Percentiles rank a stretch among this genome's conserved stretches.
Conservation (phyloP, 768 basidiomycete genomes). For the Ramaria rubella region DNA sequence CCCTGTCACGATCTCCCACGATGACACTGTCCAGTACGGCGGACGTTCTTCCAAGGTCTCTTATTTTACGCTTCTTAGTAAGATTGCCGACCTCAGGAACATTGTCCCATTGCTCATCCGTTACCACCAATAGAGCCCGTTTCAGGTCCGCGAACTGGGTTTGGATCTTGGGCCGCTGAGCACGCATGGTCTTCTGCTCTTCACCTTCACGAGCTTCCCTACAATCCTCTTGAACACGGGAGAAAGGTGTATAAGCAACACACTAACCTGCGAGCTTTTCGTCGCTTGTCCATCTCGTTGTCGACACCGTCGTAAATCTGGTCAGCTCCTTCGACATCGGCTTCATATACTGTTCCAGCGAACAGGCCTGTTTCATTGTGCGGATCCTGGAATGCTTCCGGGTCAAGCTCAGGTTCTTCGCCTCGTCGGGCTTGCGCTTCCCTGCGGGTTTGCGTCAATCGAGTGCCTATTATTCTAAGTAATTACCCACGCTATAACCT, state of each 20-base stretch:
- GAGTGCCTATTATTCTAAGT: neutral
- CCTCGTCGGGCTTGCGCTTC: slow-evolving; percentile 83
- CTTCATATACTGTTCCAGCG: slow-evolving; percentile 92
- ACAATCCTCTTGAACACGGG: slow-evolving; percentile 15
- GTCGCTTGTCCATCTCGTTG: slow-evolving; percentile 79
- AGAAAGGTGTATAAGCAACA: slow-evolving; percentile 23
- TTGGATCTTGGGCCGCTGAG: slow-evolving; percentile 90
- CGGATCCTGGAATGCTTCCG: slow-evolving; percentile 92
- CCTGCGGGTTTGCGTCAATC: slow-evolving; percentile 34
- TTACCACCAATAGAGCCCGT: slow-evolving; percentile 76
- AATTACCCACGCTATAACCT: slow-evolving; percentile 70
- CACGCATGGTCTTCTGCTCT: slow-evolving; percentile 69
- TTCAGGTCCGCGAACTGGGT: slow-evolving; percentile 95
- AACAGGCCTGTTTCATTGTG: slow-evolving; percentile 97
- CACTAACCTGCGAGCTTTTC: slow-evolving; percentile 71
- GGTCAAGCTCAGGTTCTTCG: slow-evolving; percentile 82
- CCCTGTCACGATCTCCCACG: slow-evolving; percentile 73
- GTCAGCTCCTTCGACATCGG: slow-evolving; percentile 97
- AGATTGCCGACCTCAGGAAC: slow-evolving; percentile 96
- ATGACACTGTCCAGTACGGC: slow-evolving; percentile 92
- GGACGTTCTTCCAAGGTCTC: slow-evolving; percentile 70
- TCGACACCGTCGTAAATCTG: slow-evolving; percentile 92
- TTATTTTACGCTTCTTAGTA: slow-evolving; percentile 82
- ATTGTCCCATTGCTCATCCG: slow-evolving; percentile 89
- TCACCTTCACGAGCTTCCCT: slow-evolving; percentile 74